A percentile compares a stretch with the other conserved stretches of the same genome.
Evolutionary conservation across 2,329 filamentous ascomycete species (phyloP).

Genomic region (Xylaria sp.): DNA sequence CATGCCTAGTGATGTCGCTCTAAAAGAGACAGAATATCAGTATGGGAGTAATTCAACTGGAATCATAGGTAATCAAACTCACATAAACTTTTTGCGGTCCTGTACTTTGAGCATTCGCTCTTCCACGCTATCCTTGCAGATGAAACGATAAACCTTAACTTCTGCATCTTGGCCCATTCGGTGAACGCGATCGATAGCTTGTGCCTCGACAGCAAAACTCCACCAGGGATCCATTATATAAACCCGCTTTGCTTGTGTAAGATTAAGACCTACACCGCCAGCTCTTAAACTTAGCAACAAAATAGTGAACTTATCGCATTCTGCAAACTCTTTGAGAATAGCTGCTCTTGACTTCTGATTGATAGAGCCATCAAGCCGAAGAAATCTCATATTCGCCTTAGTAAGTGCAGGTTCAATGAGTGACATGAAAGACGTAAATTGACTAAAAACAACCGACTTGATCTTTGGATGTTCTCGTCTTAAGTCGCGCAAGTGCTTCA

Average conservation of each 20-base stretch:
- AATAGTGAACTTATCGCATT: constrained; percentile 71
- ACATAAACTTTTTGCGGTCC: constrained; percentile 96
- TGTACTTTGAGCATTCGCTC: constrained; percentile 94
- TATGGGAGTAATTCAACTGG: background rate
- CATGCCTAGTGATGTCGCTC: constrained; percentile 93
- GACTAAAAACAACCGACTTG: constrained; percentile 94
- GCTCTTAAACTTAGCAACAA: constrained; percentile 87
- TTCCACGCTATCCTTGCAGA: constrained; percentile 91
- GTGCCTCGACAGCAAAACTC: constrained; percentile 95
- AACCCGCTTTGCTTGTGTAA: constrained; percentile 88
- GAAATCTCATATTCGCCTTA: constrained; percentile 75
- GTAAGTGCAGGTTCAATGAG: constrained; percentile 85
- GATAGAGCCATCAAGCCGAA: constrained; percentile 94
- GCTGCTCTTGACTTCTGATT: constrained; percentile 83
- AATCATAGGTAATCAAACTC: constrained; percentile 55
- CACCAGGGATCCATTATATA: constrained; percentile 99
- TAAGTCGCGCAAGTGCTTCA: constrained; percentile 77
- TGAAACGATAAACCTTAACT: constrained; percentile 87
- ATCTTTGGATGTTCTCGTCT: constrained; percentile 72
- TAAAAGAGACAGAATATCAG: constrained; percentile 49
- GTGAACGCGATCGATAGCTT: constrained; percentile 97
- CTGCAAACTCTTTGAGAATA: constrained; percentile 78
- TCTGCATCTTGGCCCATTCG: constrained; percentile 92
- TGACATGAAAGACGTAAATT: constrained; percentile 96
- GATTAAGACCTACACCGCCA: constrained; percentile 91